Conservation (phyloP, 257 asterid species). For the Gentiana dahurica region DNA sequence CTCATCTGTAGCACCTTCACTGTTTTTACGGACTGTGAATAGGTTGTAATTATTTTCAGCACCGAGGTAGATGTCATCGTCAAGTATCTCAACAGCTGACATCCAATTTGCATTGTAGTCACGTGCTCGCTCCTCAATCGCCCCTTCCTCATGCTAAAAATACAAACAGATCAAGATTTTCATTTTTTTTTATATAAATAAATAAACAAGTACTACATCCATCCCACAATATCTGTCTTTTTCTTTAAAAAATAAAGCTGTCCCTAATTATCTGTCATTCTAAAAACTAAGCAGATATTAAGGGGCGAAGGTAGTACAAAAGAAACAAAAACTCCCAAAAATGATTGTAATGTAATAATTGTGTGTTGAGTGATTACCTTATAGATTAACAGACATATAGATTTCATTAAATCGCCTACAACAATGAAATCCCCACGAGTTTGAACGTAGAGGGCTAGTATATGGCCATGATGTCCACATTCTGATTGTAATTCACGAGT, state of each 20-base stretch:
- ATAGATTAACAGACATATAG: slow-evolving; percentile 85
- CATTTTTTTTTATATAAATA: neutral
- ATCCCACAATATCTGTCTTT: no score
- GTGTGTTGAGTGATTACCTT: slow-evolving; percentile 36
- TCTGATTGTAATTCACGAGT: slow-evolving; percentile 91
- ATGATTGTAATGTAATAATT: neutral
- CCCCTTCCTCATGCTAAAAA: slow-evolving; percentile 91
- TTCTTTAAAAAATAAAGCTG: no score
- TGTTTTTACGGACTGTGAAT: slow-evolving; percentile 80
- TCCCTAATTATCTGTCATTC: no score
- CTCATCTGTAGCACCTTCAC: slow-evolving; percentile 96
- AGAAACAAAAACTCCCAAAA: neutral
- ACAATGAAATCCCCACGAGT: slow-evolving; percentile 96
- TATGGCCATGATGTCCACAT: slow-evolving; percentile 98
- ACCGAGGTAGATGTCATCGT: slow-evolving; percentile 85
- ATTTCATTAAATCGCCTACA: slow-evolving; percentile 95
- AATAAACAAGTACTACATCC: slow-evolving; percentile 2
- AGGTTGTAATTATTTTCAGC: slow-evolving; percentile 85
- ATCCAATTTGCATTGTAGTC: slow-evolving; percentile 98
- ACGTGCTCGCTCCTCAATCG: slow-evolving; percentile 96
- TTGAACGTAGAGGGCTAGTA: slow-evolving; percentile 93
- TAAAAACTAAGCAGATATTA: no score
- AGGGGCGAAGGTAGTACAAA: neutral
- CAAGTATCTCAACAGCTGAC: slow-evolving; percentile 98
- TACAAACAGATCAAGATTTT: no score